Base-by-base conservation (phyloP, 2,329 filamentous ascomycete species). In the Tetracladium maxilliforme region DNA sequence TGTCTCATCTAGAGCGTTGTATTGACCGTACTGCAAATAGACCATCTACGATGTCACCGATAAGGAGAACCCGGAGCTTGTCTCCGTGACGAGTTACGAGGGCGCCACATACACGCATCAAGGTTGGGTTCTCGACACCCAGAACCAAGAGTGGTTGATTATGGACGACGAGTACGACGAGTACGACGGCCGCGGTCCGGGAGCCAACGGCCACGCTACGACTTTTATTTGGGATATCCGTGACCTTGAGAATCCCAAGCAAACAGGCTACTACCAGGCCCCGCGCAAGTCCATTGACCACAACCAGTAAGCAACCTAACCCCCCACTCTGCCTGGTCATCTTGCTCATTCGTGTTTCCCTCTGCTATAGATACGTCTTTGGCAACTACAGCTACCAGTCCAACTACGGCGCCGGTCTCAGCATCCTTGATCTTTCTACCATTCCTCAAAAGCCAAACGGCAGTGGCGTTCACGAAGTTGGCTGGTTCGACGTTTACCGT, bases 151-250 rank as follows among this genome's bases (percentile, higher is more conserved):
- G 22, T 63, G 51, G 36, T 51, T 67, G 4, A 47, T 65, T 10
- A 38, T 64, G 5, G 62, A 67, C 33, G 62, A 68, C 33, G 63
- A 68, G 39, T 49, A 59, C 8, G 63, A 69, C 29, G 64, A 69
- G 46, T 28, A 35, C 4, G 39, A 56, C 6, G 39, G 39, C 4
- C 42, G 45, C 0, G 56, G 52, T 6, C 48, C 49, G 0, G 58
- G 48, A 0, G 42, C 42, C 0, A 51, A 61, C 22, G 51, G 54
- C 3, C 54, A 43, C 31, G 58, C 61, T 4, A 54, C 58, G 4
- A 64, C 59, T 0, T 64, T 61, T 37, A 61, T 65, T 37, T 61
- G 56, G 43, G 61, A 58, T 34, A 54, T 59, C 38, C 40, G 39
- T 25, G 39, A 39, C 21, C 46, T 58, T 24, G 43, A 47, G 18